Base-by-base conservation (phyloP, 2,329 filamentous ascomycete species). In the Bipolaris victoriae region DNA sequence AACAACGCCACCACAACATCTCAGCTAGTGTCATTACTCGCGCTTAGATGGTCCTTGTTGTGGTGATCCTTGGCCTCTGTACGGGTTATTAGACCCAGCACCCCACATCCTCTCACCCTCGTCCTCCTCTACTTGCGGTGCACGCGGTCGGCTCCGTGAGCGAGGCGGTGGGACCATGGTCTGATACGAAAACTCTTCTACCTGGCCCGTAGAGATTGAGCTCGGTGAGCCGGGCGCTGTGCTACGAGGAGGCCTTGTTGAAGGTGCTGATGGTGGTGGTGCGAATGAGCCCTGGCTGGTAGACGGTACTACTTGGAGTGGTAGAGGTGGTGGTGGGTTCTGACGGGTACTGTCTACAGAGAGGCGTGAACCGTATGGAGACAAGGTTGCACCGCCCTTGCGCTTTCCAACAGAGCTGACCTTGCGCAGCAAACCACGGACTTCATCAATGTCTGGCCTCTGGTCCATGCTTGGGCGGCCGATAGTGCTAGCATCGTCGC, bases 371-470 rank as follows among this genome's bases (percentile, higher is more conserved):
- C 60, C 54, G 16, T 64, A 66, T 9, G 70, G 70, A 7, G 70
- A 69, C 16, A 71, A 62, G 5, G 66, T 68, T 13, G 65, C 43
- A 2, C 66, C 68, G 20, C 70, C 69, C 50, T 72, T 76, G 53
- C 80, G 74, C 67, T 79, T 80, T 26, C 81, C 81, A 9, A 68
- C 68, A 5, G 77, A 80, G 70, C 73, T 79, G 41, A 74, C 78
- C 48, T 80, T 78, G 52, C 75, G 75, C 1, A 83, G 67, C 11
- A 82, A 58, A 24, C 78, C 77, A 18, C 77, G 75, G 11, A 83
- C 75, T 52, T 82, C 79, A n/a, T 81, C 78, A 20, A 80, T 59
- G 45, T 80, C 78, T 11, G 78, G 76, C 36, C 76, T 74, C 20
- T 58, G 64, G 51, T 81, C 79, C 50, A 73, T 75, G 58, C 75